Evolutionary conservation across 257 asterid genomes (phyloP).

Genomic region (Echium plantagineum): DNA sequence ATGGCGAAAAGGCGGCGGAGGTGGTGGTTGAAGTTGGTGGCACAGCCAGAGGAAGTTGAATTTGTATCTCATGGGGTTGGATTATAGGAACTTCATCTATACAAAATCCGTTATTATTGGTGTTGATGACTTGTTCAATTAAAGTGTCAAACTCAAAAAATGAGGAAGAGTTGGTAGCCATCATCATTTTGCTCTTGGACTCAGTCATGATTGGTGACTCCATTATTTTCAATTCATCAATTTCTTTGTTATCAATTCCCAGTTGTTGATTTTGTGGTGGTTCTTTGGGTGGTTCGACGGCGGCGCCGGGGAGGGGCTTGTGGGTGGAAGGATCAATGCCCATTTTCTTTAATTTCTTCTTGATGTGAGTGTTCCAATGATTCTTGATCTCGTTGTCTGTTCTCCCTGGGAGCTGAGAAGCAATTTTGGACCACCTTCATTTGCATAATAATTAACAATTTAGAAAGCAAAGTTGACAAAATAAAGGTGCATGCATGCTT

Average conservation of each 20-base stretch:
- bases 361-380: constrained; percentile 93
- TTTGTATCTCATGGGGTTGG: constrained; percentile 47
- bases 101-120: constrained; percentile 43
- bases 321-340: constrained; percentile 87
- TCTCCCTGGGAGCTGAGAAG: constrained; percentile 90
- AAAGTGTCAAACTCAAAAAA: constrained; percentile 9
- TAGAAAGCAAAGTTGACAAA: background rate
- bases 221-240: constrained; percentile 2
- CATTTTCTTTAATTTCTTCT: constrained; percentile 79
- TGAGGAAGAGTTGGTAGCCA: background rate
- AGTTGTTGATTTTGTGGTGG: constrained; percentile 16
- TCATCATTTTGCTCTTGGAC: background rate
- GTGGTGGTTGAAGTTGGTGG: constrained; percentile 23
- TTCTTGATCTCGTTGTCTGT: constrained; percentile 95
- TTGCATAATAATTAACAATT: background rate
- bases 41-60: constrained; percentile 15
- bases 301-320: constrained; percentile 35
- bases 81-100: constrained; percentile 68
- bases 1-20: constrained; percentile 18
- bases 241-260: background rate
- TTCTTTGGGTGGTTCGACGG: constrained; percentile 1
- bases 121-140: constrained; percentile 22
- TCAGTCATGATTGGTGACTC: background rate
- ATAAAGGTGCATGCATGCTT: background rate
- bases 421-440: constrained; percentile 88